Evolutionary conservation across 2,329 filamentous ascomycete genomes (phyloP), one percentile per base, ranked within the genome.

Genomic region (Microdochium paspali): DNA sequence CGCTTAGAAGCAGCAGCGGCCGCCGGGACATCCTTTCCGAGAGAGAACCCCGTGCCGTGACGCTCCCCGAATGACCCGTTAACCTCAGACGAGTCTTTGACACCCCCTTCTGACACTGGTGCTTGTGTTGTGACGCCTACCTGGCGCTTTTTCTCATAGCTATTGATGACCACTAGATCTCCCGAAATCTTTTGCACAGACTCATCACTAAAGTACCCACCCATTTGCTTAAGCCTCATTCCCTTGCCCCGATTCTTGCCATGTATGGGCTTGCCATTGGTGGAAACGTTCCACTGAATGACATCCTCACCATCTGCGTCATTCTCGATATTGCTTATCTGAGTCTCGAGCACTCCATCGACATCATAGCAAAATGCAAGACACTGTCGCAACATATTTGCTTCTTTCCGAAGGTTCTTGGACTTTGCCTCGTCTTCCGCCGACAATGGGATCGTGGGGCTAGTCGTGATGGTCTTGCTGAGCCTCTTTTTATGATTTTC

Each of bases 311-410:
- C 46, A 6, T 44, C 26, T 12, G 40, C 46, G 24, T 47, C 10
- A 40, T 47, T 47, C 18, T 47, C 46, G 20, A 47, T 47, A 24
- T 44, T 44, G 46, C 46, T 47, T 5, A 46, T 42, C 10, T 46
- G 45, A 10, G 45, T 42, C 32, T 46, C 45, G 10, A 46, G 23
- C 20, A 46, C 45, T 30, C 24, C 45, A n/a, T 46, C 45, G 21
- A 46, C 31, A 46, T 40, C 26, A 18, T 23, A 21, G 45, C 45
- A 46, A 24, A 42, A 46, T 15, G 40, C 26, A 15, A 46, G 26
- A 23, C 45, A 46, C 12, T 46, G 23, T 28, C 24, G 26, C 15
- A 46, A 28, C 1, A 32, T 46, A 23, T 28, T 46, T 32, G 30
- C 45, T 42, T 46, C 45, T 40, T 31, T 39, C 40, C 42, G 31